Evolutionary conservation across 805 yeast genomes (phyloP), one percentile per base, ranked within the genome.

Genomic region (Candida yuanshanica): DNA sequence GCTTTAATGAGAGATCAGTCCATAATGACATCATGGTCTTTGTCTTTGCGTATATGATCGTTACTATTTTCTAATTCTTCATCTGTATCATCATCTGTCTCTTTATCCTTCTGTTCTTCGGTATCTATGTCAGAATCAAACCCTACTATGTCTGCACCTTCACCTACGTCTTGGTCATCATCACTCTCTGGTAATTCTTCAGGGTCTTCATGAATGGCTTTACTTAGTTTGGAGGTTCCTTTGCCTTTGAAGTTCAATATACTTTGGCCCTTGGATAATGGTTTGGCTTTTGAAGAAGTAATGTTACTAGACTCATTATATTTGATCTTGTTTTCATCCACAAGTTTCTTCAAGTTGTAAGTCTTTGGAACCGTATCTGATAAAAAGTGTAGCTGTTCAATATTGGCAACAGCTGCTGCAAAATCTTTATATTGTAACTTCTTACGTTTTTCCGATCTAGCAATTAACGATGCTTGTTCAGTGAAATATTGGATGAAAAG

Each of bases 401-500:
- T 75, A 38, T 68, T 65, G 20, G 68, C 52, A 4, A 82, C 88
- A 1, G 83, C 87, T 33, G 67, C 65, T 27, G 87, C 75, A 55
- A 84, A 75, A 58, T 85, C 95, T 37, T 73, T 70, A 59, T 86
- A 86, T 41, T 69, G 72, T n/a, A 86, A 63, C 49, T 80, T 81
- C 65, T 82, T 81, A 35, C 91, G 65, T 47, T 78, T 77, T 22
- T 77, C 83, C 27, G 78, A 65, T 50, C 78, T 75, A 24, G 95
- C 84, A 18, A 70, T 66, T 42, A 80, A 60, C 6, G 78, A 66
- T 0, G 93, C 89, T 55, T 82, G 86, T 55, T 81, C 87, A 2
- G 85, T 72, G 45, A 84, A 69, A 53, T 78, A 75, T 59, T 79
- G 81, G 18, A 84, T 70, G 55, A 85, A 85, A 18, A 83, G 62